These are phyloP conservation scores for Verbena officinalis DNA, from an alignment of 257 asterid species.

Conservation along the genomic window DNA sequence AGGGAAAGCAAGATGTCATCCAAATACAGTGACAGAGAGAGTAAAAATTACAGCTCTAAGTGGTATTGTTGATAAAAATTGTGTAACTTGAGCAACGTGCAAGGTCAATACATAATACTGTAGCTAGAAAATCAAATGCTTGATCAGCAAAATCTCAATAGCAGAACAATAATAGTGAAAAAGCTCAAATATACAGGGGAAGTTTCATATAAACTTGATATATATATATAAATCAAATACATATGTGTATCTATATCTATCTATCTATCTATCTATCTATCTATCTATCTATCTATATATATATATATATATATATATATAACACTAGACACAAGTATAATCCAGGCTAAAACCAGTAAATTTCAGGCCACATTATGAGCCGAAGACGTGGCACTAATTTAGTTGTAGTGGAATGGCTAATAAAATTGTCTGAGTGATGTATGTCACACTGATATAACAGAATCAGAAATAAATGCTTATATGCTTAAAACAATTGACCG, in stretches of 20 bases:
- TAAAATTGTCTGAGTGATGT: not conserved
- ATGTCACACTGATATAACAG: not conserved
- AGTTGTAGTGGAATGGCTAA: not conserved
- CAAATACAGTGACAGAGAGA: not conserved
- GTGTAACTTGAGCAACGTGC: conserved; percentile 5
- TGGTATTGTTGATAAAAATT: not conserved
- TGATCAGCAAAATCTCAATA: conserved; percentile 1
- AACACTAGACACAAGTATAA: not conserved
- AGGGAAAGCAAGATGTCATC: conserved; percentile 1
- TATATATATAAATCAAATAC: no score
- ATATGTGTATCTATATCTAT: no score
- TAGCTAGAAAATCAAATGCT: conserved; percentile 3
- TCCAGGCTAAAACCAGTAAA: not conserved
- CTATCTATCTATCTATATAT: no score
- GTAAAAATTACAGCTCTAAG: conserved; percentile 8
- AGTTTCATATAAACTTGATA: not conserved
- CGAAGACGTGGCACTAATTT: not conserved
- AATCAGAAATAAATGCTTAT: not conserved
- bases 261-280: not conserved
- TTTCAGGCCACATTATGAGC: not conserved
- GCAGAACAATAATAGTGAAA: not conserved
- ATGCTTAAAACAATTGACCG: conserved; percentile 9
- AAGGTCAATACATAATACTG: not conserved
- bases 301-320: not conserved
- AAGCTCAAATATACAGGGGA: not conserved